Evolutionary conservation across 176 grass and related monocot genomes (phyloP).

Genomic region (Cenchrus purpureus): DNA sequence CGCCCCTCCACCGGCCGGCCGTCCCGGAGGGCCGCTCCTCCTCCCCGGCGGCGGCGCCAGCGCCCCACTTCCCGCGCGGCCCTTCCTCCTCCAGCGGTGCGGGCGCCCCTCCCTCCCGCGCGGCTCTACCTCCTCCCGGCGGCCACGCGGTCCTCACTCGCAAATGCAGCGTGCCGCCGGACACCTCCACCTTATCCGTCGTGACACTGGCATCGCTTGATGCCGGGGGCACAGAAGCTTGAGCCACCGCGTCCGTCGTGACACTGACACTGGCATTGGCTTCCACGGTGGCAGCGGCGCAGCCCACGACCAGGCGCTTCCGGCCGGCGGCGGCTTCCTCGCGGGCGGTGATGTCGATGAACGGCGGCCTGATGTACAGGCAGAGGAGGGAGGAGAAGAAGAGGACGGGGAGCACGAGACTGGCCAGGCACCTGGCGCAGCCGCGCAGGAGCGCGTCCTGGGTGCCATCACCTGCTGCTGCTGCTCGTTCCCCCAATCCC

Average conservation of each 20-base stretch:
- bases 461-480: neutral
- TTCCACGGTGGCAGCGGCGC: neutral
- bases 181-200: neutral
- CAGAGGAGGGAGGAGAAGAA: slow-evolving; percentile 48
- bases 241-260: neutral
- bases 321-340: neutral
- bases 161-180: too few species aligned
- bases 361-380: slow-evolving; percentile 7
- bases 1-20: too few species aligned
- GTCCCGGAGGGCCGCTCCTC: too few species aligned
- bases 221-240: too few species aligned
- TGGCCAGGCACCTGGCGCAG: neutral
- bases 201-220: neutral
- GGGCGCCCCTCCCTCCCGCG: too few species aligned
- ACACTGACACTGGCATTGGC: neutral
- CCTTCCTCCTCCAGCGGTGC: too few species aligned
- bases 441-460: neutral
- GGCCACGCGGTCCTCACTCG: too few species aligned
- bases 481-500: too few species aligned
- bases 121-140: too few species aligned
- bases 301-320: neutral
- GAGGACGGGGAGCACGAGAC: slow-evolving; percentile 23
- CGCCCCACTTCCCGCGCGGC: too few species aligned
- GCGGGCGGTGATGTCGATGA: neutral
- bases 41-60: too few species aligned